Evolutionary conservation across 768 basidiomycete genomes (phyloP).

Genomic region (Holtermannia corniformis): DNA sequence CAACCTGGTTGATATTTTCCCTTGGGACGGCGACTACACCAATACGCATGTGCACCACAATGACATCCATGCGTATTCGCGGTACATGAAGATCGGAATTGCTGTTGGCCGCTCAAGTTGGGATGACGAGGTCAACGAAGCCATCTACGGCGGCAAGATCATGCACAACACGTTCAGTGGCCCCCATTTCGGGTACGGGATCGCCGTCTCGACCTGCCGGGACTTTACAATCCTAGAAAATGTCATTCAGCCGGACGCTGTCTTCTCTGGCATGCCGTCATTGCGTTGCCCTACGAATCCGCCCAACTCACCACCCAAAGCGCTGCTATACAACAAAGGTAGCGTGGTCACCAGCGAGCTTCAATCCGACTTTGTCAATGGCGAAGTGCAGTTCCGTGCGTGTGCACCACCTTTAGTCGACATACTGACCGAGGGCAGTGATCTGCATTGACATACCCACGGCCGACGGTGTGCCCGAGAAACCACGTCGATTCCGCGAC

Average conservation of each 20-base stretch:
- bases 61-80: slow-evolving; percentile 32
- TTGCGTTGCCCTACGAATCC: slow-evolving; percentile 37
- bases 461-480: slow-evolving; percentile 30
- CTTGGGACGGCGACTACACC: slow-evolving; percentile 42
- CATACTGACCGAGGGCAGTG: slow-evolving; percentile 16
- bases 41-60: slow-evolving; percentile 35
- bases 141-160: slow-evolving; percentile 34
- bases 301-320: slow-evolving; percentile 34
- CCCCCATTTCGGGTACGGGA: slow-evolving; percentile 38
- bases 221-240: slow-evolving; percentile 39
- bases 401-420: neutral
- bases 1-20: slow-evolving; percentile 41
- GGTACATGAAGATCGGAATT: slow-evolving; percentile 40
- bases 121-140: slow-evolving; percentile 41
- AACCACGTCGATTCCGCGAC: slow-evolving; percentile 38
- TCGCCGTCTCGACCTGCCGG: slow-evolving; percentile 38
- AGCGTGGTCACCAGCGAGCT: slow-evolving; percentile 34
- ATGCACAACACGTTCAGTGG: slow-evolving; percentile 38
- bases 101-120: slow-evolving; percentile 41
- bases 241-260: slow-evolving; percentile 22
- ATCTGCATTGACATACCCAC: slow-evolving; percentile 40
- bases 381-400: slow-evolving; percentile 42
- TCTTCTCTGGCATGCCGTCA: slow-evolving; percentile 33
- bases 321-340: slow-evolving; percentile 39
- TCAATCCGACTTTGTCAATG: slow-evolving; percentile 42